Evolutionary conservation across 2,329 filamentous ascomycete species (phyloP).

Genomic region (Aschersonia sp.): DNA sequence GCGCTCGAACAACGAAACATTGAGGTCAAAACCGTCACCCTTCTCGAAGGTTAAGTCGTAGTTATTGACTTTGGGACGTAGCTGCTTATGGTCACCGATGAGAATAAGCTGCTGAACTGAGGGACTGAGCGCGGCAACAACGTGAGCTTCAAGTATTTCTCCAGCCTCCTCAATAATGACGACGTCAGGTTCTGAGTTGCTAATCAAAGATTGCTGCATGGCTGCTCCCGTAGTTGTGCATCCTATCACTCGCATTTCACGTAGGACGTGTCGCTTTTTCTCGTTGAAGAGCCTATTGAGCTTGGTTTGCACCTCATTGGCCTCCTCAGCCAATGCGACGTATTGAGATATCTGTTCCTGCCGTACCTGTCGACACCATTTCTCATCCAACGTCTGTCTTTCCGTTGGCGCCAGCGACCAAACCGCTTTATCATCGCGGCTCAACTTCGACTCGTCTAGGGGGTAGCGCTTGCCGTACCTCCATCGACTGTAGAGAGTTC

Average conservation of each 20-base stretch:
- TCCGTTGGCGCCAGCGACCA: constrained; percentile 8
- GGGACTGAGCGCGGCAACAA: constrained; percentile 39
- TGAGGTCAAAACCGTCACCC: constrained; percentile 51
- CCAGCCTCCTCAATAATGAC: constrained; percentile 60
- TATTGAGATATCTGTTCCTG: constrained; percentile 35
- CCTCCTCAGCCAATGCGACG: constrained; percentile 19
- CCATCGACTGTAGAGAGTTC: constrained; percentile 10
- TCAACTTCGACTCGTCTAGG: constrained; percentile 1
- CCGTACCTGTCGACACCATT: constrained; percentile 31
- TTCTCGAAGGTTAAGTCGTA: constrained; percentile 48
- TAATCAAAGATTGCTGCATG: constrained; percentile 41
- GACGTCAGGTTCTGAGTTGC: constrained; percentile 38
- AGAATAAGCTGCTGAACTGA: constrained; percentile 48
- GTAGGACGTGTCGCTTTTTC: constrained; percentile 26
- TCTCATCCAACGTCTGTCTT: not conserved
- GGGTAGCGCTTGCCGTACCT: not conserved
- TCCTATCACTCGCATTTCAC: constrained; percentile 45
- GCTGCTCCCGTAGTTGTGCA: constrained; percentile 61
- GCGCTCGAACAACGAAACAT: constrained; percentile 55
- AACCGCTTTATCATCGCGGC: constrained; percentile 16
- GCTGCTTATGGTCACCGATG: constrained; percentile 62
- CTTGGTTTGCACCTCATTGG: constrained; percentile 24
- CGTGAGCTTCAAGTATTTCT: constrained; percentile 55
- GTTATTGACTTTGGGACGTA: constrained; percentile 52
- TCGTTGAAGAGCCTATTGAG: constrained; percentile 30